Conservation (phyloP, 768 basidiomycete genomes). For the Botryobasidium botryosum region DNA sequence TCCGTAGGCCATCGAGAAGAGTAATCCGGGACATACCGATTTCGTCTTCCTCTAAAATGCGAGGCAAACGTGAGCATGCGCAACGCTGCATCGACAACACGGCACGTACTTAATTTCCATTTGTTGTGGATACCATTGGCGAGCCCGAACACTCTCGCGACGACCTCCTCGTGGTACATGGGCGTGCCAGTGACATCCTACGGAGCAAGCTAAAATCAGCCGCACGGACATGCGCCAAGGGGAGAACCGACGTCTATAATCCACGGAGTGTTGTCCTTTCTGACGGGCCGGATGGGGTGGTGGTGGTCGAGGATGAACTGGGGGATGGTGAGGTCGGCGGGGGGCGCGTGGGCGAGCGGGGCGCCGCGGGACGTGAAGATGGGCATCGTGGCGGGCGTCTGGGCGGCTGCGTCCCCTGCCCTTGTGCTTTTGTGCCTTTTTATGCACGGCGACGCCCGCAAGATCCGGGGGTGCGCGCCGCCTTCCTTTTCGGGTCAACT, state of each 20-base stretch:
- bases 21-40: too few relatives aligned
- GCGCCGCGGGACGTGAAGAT: background rate
- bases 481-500: too few relatives aligned
- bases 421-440: too few relatives aligned
- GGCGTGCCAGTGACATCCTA: background rate
- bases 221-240: too few relatives aligned
- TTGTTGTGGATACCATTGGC: constrained; percentile 13
- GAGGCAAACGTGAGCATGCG: too few relatives aligned
- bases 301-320: constrained; percentile 15
- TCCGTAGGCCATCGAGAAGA: too few relatives aligned
- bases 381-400: constrained; percentile 2
- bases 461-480: too few relatives aligned
- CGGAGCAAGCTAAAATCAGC: background rate
- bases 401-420: too few relatives aligned
- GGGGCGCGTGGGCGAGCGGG: constrained; percentile 5
- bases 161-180: constrained; percentile 11
- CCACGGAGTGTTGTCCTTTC: constrained; percentile 8
- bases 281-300: constrained; percentile 13
- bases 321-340: constrained; percentile 13
- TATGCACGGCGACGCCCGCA: too few relatives aligned
- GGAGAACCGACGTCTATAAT: constrained; percentile 12
- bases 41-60: too few relatives aligned
- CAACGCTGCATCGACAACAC: too few relatives aligned
- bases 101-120: too few relatives aligned
- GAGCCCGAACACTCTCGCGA: constrained; percentile 11